Evolutionary conservation across 2,329 filamentous ascomycete species (phyloP).

Genomic region (Colletotrichum orchidophilum): DNA sequence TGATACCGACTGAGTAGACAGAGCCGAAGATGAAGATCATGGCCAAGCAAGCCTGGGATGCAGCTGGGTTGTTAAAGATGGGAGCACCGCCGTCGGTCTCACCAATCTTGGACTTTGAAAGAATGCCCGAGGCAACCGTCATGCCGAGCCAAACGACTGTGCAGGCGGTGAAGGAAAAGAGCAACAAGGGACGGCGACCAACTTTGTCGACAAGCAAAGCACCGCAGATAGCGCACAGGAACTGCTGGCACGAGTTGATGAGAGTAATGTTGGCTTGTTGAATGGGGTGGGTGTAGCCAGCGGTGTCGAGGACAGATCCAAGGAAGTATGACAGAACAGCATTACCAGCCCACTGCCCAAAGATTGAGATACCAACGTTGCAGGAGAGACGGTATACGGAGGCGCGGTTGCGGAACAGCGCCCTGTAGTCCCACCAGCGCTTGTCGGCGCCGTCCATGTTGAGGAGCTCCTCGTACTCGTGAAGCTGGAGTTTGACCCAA

Average conservation of each 20-base stretch:
- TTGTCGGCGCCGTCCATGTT: constrained; percentile 55
- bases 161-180: constrained; percentile 59
- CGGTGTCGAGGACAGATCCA: constrained; percentile 57
- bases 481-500: constrained; percentile 56
- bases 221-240: constrained; percentile 58
- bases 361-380: constrained; percentile 52
- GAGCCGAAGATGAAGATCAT: constrained; percentile 65
- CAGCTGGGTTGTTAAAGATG: constrained; percentile 44
- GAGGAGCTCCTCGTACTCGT: constrained; percentile 54
- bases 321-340: constrained; percentile 59
- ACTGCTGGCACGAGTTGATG: constrained; percentile 60
- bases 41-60: constrained; percentile 57
- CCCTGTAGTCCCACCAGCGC: constrained; percentile 58
- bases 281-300: constrained; percentile 53
- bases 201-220: constrained; percentile 59
- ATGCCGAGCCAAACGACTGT: constrained; percentile 61
- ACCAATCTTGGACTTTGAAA: constrained; percentile 43
- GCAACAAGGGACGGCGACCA: constrained; percentile 61
- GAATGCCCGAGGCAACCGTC: constrained; percentile 54
- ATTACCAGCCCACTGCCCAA: constrained; percentile 58
- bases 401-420: constrained; percentile 52
- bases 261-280: constrained; percentile 60
- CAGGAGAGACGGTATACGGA: constrained; percentile 54
- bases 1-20: constrained; percentile 56
- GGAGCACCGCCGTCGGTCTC: constrained; percentile 39